Conservation (phyloP, 2,329 filamentous ascomycete genomes). For the Colletotrichum sojae region DNA sequence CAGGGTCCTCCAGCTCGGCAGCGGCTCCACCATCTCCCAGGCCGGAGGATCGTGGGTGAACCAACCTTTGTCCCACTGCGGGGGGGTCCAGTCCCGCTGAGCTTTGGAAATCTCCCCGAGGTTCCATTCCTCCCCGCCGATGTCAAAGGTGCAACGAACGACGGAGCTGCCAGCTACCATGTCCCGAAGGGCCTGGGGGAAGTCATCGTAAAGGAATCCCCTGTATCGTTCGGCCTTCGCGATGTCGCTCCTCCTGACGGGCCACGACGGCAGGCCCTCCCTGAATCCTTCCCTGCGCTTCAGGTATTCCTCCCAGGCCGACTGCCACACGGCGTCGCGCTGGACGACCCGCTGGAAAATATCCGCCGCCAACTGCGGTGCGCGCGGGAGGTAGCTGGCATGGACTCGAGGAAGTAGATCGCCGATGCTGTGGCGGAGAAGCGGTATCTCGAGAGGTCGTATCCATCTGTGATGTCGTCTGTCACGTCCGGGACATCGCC, state of each 20-base stretch:
- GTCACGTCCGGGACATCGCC: no score
- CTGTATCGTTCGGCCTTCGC: background rate
- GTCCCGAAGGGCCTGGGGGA: background rate
- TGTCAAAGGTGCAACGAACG: background rate
- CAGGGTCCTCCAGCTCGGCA: background rate
- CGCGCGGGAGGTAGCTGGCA: background rate
- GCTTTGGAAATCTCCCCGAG: background rate
- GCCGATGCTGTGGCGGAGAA: background rate
- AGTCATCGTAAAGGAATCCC: background rate
- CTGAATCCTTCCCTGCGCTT: background rate
- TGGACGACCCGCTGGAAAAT: background rate
- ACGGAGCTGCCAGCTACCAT: background rate
- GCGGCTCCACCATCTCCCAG: conserved; percentile 3
- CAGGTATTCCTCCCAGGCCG: background rate
- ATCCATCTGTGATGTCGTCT: no score
- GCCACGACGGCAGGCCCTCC: background rate
- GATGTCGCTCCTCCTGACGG: no score
- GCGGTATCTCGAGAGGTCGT: background rate
- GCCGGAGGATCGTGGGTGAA: background rate
- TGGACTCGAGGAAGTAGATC: background rate
- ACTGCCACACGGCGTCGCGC: conserved; percentile 6
- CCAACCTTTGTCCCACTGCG: background rate
- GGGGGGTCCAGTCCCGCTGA: background rate
- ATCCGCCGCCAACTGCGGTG: background rate
- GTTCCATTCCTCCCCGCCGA: background rate